A percentile compares a stretch with the other conserved stretches of the same genome.
These are phyloP conservation scores for Wickerhamiella allomyrinae DNA, from an alignment of 805 yeast species.

Conservation along the genomic window DNA sequence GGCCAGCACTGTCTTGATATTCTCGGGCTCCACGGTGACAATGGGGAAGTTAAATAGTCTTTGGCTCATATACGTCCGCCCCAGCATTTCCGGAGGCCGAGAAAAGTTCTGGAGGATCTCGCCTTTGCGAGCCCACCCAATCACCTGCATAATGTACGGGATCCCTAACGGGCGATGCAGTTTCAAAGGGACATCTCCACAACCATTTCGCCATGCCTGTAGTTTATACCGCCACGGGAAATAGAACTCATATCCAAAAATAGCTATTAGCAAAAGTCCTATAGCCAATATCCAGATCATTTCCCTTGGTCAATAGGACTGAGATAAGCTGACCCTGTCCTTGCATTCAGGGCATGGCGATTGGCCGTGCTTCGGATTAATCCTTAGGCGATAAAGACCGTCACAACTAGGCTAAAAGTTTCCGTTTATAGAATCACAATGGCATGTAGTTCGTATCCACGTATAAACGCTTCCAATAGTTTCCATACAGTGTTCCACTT, in stretches of 20 bases:
- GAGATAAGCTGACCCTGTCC: too few species aligned
- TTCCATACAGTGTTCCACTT: too few species aligned
- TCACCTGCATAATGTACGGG: not conserved
- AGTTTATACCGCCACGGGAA: not conserved
- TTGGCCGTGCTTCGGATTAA: too few species aligned
- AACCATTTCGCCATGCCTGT: not conserved
- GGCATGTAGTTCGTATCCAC: too few species aligned
- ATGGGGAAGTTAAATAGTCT: constrained; percentile 18
- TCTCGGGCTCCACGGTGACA: constrained; percentile 20
- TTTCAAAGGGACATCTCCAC: not conserved
- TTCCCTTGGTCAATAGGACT: too few species aligned
- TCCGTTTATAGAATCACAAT: too few species aligned
- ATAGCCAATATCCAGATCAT: not conserved
- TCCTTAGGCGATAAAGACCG: too few species aligned
- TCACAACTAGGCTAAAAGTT: too few species aligned
- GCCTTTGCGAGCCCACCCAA: not conserved
- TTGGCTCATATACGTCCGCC: constrained; percentile 14
- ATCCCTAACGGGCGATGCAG: not conserved
- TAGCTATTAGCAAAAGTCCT: not conserved
- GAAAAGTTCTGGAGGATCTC: not conserved
- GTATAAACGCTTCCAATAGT: too few species aligned
- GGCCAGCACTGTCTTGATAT: constrained; percentile 19
- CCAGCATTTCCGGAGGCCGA: constrained; percentile 16
- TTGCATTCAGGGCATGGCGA: too few species aligned
- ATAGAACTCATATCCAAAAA: not conserved